A percentile compares a stretch with the other conserved stretches of the same genome.
These are phyloP conservation scores for Dendrocalamus latiflorus DNA, from an alignment of 202 grass and related monocot species.

Conservation along the genomic window DNA sequence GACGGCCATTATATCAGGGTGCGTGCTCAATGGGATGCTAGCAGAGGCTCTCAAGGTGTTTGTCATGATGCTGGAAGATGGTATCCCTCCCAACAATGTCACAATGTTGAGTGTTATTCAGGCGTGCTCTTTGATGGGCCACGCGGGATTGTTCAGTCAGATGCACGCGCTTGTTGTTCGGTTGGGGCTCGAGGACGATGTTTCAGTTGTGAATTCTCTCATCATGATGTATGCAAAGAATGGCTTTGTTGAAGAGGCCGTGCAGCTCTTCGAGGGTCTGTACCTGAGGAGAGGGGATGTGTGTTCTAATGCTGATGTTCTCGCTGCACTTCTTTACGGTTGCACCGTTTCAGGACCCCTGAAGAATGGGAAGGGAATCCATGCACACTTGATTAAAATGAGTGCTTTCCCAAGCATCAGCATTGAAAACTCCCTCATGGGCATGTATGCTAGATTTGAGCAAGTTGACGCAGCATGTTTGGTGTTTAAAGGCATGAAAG, in stretches of 20 bases:
- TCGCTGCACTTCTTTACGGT: constrained; percentile 46
- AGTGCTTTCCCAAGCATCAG: no score
- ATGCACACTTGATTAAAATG: constrained; percentile 59
- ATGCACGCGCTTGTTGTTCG: constrained; percentile 56
- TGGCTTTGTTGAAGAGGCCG: constrained; percentile 40
- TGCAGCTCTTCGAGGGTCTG: constrained; percentile 45
- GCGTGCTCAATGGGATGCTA: constrained; percentile 65
- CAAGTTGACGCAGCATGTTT: constrained; percentile 31
- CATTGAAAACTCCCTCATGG: constrained; percentile 77
- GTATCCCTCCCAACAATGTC: constrained; percentile 41
- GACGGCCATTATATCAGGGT: constrained; percentile 85
- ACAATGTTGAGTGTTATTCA: constrained; percentile 71
- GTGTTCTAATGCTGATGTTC: constrained; percentile 52
- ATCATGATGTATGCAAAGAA: constrained; percentile 79
- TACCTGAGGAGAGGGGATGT: constrained; percentile 49
- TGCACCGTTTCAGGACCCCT: constrained; percentile 47
- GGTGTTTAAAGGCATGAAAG: constrained; percentile 47
- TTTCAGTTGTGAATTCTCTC: constrained; percentile 48
- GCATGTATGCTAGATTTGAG: constrained; percentile 87
- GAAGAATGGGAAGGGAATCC: constrained; percentile 55
- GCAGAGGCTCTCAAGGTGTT: constrained; percentile 59
- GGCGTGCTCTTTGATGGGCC: constrained; percentile 63
- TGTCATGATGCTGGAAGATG: constrained; percentile 53
- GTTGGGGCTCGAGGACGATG: neutral
- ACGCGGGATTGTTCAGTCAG: constrained; percentile 44